These are phyloP conservation scores for Boletellus ananas DNA, from an alignment of 768 basidiomycete species.

Conservation along the genomic window DNA sequence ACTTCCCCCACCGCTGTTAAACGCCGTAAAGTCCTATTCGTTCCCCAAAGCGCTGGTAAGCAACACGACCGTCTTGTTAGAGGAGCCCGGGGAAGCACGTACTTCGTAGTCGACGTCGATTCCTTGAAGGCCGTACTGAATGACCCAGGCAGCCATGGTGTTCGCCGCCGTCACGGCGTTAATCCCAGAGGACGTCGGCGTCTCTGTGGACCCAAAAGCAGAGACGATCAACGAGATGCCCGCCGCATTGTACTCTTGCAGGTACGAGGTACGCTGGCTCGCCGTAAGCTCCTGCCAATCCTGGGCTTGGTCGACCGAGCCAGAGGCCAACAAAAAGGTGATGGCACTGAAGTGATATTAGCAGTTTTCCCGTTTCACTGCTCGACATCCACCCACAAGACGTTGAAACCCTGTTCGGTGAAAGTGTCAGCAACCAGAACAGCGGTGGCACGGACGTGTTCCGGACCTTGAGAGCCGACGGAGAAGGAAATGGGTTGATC, in stretches of 20 bases:
- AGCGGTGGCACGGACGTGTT: not conserved
- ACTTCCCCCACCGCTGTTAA: slow-evolving; percentile 33
- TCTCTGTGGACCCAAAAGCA: slow-evolving; percentile 44
- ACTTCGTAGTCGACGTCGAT: slow-evolving; percentile 55
- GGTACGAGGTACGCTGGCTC: slow-evolving; percentile 37
- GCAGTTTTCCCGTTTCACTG: not conserved
- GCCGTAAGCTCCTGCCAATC: slow-evolving; percentile 42
- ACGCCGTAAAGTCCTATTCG: slow-evolving; percentile 30
- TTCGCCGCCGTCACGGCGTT: slow-evolving; percentile 40
- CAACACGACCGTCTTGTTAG: not conserved
- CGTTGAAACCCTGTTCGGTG: slow-evolving; percentile 31
- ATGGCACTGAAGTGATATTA: slow-evolving; percentile 29
- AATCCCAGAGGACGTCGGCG: slow-evolving; percentile 40
- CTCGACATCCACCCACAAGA: slow-evolving; percentile 25
- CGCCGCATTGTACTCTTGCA: slow-evolving; percentile 48
- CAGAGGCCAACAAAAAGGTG: slow-evolving; percentile 40
- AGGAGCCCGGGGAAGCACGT: not conserved
- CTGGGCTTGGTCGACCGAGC: slow-evolving; percentile 43
- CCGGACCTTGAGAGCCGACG: slow-evolving; percentile 41
- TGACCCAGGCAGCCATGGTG: slow-evolving; percentile 44
- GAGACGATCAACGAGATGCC: slow-evolving; percentile 59
- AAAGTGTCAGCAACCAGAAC: not conserved
- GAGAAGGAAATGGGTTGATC: slow-evolving; percentile 42
- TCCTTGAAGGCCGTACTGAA: slow-evolving; percentile 45
- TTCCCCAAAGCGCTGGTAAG: not conserved